Evolutionary conservation across 805 yeast species (phyloP), one percentile per base, ranked within the genome.

Genomic region (Yamadazyma nakazawae): DNA sequence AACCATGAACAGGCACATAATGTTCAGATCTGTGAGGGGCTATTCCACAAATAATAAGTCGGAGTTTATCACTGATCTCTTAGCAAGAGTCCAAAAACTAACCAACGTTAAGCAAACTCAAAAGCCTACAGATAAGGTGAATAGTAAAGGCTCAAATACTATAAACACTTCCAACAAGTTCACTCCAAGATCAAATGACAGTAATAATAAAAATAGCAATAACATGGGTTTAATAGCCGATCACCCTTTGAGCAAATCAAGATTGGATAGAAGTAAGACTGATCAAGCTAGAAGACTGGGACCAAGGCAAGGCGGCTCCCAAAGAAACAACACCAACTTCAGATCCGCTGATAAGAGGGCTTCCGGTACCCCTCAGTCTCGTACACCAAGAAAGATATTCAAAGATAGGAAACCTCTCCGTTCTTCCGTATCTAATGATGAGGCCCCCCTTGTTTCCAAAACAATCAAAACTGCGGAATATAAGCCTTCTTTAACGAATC

Each of bases 31-130:
- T n/a, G 26, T 48, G 26, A 52, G 56, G 28, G 7, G n/a, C 19
- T 45, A 44, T 13, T 46, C 55, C 11, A 40, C 50, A 11, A 34
- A 40, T 25, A 39, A 30, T 3, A 52, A 53, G 17, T 43, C 57
- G 0, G 46, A 52, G 30, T 67, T 67, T 42, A 59, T 70, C 51
- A 60, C 70, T n/a, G 64, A 61, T 34, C 58, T 70, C 49, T 64
- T 70, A 58, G 61, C 61, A 39, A 59, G 73, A 53, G 64, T 70
- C 46, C 74, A 70, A 37, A 52, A 52, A 32, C 45, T 52, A 21
- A 50, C 48, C 31, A 31, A 46, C 32, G 49, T 43, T 37, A 48
- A 42, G 31, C 19, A 40, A 21, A 16, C 40, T 8, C 19, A 34
- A n/a, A 34, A 28, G 24, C 14, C 13, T 2, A 11, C 34, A 28